Conservation (phyloP, 306 rosid genomes). For the Cajanus cajan region DNA sequence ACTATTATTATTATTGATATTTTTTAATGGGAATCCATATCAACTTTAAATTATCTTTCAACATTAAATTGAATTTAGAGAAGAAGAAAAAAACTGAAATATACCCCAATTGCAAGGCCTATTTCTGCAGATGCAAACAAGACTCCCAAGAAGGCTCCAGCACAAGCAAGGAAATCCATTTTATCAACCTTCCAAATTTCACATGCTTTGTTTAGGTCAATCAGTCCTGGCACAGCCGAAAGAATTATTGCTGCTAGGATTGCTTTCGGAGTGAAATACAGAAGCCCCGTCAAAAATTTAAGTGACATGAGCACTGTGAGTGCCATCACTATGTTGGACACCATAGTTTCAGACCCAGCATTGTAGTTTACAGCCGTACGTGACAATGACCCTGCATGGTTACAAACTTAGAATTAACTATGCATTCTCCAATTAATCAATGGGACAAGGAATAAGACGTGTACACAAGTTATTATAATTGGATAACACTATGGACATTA, state of each 20-base stretch:
- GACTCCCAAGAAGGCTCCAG: slow-evolving; percentile 60
- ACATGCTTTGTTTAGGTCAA: slow-evolving; percentile 50
- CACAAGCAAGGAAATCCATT: slow-evolving; percentile 64
- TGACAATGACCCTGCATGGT: slow-evolving; percentile 57
- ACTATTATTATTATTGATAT: too few relatives aligned
- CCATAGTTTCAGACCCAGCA: slow-evolving; percentile 63
- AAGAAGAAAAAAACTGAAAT: neutral
- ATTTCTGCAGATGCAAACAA: slow-evolving; percentile 51
- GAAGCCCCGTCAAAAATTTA: slow-evolving; percentile 46
- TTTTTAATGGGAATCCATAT: neutral
- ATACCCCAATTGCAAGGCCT: slow-evolving; percentile 69
- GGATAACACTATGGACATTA: too few relatives aligned
- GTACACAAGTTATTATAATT: too few relatives aligned
- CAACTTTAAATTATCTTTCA: neutral
- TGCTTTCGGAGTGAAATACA: slow-evolving; percentile 67
- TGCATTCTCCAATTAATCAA: too few relatives aligned
- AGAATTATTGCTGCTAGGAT: slow-evolving; percentile 72
- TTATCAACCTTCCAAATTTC: slow-evolving; percentile 77
- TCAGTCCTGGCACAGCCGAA: slow-evolving; percentile 61
- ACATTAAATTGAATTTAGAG: neutral
- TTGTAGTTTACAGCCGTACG: slow-evolving; percentile 67
- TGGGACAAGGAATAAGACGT: too few relatives aligned
- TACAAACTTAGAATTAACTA: too few relatives aligned
- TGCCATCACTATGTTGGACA: slow-evolving; percentile 78
- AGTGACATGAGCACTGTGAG: slow-evolving; percentile 56